Base-by-base conservation (phyloP, 2,329 filamentous ascomycete genomes). In the Trichoderma sp. region DNA sequence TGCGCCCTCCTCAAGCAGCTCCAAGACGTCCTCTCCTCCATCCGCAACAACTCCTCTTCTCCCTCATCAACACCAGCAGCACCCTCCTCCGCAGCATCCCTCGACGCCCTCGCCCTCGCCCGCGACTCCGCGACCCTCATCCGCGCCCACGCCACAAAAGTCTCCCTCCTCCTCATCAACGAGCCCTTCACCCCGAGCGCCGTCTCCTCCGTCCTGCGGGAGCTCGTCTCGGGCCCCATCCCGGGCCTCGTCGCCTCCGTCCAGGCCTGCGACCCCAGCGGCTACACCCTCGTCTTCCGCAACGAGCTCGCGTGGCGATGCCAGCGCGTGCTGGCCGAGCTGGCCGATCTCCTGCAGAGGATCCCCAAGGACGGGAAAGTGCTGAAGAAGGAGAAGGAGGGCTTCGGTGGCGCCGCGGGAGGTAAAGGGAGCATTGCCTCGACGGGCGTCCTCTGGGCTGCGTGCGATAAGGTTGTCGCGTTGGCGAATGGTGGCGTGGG, bases 121-220 rank as follows among this genome's bases (percentile, higher is more conserved):
- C 84, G 85, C 71, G 89, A 93, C 71, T 85, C 90, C 0, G 85
- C 91, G 0, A 85, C 83, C 28, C 82, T 96, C 5, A 86, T 97
- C 66, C 88, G 87, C 74, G 91, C 93, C 0, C 92, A 97, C 74
- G 86, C 89, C 1, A 97, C 93, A 6, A 97, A 96, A 68, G 83
- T 97, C 28, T 94, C 91, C 0, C 88, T 97, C 0, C 84, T 98
- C 14, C 85, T 95, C 1, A 90, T 96, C 72, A 97, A 91, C 72
- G 85, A 91, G 19, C 93, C 94, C 0, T 96, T 96, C 70, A 95
- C 93, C 0, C 88, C 91, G 0, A 88, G 88, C 0, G 93, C 92
- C 5, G 82, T 96, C 41, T 79, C 78, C 10, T 88, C 84, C 26
- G 87, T 96, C 15, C 79, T 97, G 5, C 83, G 85, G 41, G 88